Percentiles rank a stretch among this genome's conserved stretches.
Evolutionary conservation across 1,284 basidiomycete genomes (phyloP).

Genomic region (Malassezia brasiliensis): DNA sequence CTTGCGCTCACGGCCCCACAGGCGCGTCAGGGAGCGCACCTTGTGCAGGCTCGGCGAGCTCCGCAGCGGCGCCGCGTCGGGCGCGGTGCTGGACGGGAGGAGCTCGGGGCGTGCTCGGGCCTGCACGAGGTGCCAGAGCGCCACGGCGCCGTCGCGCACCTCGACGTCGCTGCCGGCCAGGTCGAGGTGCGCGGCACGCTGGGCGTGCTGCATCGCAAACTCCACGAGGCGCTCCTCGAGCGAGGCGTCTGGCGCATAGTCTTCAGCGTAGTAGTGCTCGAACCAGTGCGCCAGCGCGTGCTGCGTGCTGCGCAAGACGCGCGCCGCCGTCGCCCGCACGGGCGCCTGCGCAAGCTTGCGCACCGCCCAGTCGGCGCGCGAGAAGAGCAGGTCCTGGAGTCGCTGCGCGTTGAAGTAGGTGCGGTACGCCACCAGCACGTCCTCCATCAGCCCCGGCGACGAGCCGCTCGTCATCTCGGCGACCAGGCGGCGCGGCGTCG

Average conservation of each 20-base stretch:
- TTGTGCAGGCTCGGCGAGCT: conserved; percentile 7
- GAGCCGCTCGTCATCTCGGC: conserved; percentile 16
- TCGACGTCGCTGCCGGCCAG: neutral
- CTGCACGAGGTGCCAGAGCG: conserved; percentile 6
- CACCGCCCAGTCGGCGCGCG: conserved; percentile 16
- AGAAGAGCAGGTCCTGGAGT: conserved; percentile 11
- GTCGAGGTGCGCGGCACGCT: neutral
- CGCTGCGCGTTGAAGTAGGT: conserved; percentile 8
- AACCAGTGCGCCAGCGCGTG: conserved; percentile 13
- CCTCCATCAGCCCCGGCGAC: conserved; percentile 11
- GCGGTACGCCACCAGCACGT: conserved; percentile 14
- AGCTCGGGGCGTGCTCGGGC: neutral
- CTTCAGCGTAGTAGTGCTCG: conserved; percentile 8
- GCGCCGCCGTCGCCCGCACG: neutral
- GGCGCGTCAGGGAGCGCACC: conserved; percentile 6
- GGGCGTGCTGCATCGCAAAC: conserved; percentile 6
- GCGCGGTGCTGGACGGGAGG: neutral
- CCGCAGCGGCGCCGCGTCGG: neutral
- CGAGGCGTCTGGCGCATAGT: conserved; percentile 6
- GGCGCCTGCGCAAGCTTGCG: neutral
- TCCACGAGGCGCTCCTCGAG: conserved; percentile 3
- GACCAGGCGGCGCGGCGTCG: conserved; percentile 14
- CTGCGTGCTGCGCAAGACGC: conserved; percentile 9
- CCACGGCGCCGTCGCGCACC: conserved; percentile 4
- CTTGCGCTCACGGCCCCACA: neutral